These are phyloP conservation scores for Calonectria fujianensis DNA, from an alignment of 2,329 filamentous ascomycete genomes.

Conservation along the genomic window DNA sequence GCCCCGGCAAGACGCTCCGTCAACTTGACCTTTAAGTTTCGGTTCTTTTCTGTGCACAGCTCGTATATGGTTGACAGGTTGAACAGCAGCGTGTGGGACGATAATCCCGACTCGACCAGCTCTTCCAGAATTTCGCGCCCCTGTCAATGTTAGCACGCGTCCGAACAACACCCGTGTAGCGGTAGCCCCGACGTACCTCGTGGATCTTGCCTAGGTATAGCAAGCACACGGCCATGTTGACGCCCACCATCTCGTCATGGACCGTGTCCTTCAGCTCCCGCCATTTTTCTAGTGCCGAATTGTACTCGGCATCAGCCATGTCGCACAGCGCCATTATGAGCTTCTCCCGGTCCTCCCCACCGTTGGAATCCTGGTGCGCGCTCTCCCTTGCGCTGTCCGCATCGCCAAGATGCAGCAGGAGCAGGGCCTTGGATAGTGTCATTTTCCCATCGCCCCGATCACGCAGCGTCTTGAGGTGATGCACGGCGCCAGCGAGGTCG, in stretches of 20 bases:
- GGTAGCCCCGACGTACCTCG: conserved; percentile 70
- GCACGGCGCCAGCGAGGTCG: conserved; percentile 85
- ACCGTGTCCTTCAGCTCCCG: conserved; percentile 64
- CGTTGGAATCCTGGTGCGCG: conserved; percentile 60
- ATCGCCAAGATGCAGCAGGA: conserved; percentile 88
- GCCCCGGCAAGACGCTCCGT: conserved; percentile 81
- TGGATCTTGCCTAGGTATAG: conserved; percentile 87
- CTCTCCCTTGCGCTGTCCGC: conserved; percentile 78
- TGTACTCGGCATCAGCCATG: conserved; percentile 86
- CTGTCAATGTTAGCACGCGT: conserved; percentile 60
- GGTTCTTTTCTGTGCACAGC: conserved; percentile 86
- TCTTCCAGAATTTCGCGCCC: conserved; percentile 80
- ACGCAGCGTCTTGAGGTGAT: conserved; percentile 80
- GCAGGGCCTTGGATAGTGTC: conserved; percentile 74
- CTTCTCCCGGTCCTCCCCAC: conserved; percentile 62
- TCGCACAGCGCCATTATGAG: conserved; percentile 81
- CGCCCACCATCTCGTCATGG: conserved; percentile 81
- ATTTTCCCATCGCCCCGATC: conserved; percentile 63
- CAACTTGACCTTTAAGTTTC: conserved; percentile 81
- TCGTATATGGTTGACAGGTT: conserved; percentile 95
- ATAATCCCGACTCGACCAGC: conserved; percentile 76
- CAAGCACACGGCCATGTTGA: conserved; percentile 89
- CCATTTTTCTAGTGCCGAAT: conserved; percentile 79
- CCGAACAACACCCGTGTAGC: not conserved
- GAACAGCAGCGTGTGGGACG: conserved; percentile 88